Conservation (phyloP, 371 early-diverging fungal species). For the Circinella umbellata region DNA sequence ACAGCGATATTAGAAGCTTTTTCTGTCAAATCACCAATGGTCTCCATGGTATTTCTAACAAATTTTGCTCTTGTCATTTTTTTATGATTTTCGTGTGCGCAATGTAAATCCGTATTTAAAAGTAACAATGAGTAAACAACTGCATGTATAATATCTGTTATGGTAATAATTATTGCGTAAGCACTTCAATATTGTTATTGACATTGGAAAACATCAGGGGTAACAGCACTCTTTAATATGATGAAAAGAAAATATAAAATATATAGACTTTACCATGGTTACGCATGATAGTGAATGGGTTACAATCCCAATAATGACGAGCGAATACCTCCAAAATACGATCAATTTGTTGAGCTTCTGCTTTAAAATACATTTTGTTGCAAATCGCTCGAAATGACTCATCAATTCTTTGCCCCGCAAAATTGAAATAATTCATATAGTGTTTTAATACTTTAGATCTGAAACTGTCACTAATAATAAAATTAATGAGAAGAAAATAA, state of each 20-base stretch:
- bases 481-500: not conserved
- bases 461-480: conserved; percentile 18
- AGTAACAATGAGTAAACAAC: conserved; percentile 84
- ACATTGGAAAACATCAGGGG: not conserved
- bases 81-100: conserved; percentile 65
- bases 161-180: not conserved
- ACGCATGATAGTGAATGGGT: conserved; percentile 53
- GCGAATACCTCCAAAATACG: conserved; percentile 85
- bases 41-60: conserved; percentile 61
- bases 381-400: conserved; percentile 61
- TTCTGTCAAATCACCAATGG: conserved; percentile 25
- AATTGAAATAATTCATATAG: conserved; percentile 24
- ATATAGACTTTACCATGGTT: conserved; percentile 39
- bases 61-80: conserved; percentile 66
- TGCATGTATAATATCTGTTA: conserved; percentile 78
- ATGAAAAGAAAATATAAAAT: not conserved
- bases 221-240: not conserved
- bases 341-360: conserved; percentile 92
- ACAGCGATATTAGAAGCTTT: not conserved
- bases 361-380: conserved; percentile 77
- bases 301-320: conserved; percentile 81
- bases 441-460: conserved; percentile 15
- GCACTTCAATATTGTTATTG: not conserved
- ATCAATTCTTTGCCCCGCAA: conserved; percentile 15
- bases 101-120: conserved; percentile 92